Percentiles rank a stretch among this genome's conserved stretches.
These are phyloP conservation scores for Kuraishia hungarica DNA, from an alignment of 805 yeast species.

Conservation along the genomic window DNA sequence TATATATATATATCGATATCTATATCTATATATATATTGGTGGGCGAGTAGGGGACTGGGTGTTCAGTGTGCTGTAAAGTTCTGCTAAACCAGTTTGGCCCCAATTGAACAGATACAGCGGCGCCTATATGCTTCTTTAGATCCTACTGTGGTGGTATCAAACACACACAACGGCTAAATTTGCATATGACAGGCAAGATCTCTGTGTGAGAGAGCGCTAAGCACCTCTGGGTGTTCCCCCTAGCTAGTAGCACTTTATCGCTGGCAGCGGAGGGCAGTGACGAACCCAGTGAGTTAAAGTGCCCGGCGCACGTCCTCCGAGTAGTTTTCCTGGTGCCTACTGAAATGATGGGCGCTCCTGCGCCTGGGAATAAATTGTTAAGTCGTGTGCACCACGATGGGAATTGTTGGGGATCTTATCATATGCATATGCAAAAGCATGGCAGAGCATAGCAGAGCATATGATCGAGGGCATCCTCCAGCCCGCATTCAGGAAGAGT, in stretches of 20 bases:
- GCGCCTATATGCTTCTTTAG: conserved; percentile 10
- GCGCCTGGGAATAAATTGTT: neutral
- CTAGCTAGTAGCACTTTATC: too few species aligned
- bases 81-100: too few species aligned
- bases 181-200: neutral
- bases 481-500: neutral
- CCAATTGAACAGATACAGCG: too few species aligned
- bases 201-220: neutral
- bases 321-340: neutral
- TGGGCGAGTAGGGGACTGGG: too few species aligned
- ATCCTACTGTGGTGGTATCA: neutral
- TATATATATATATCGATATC: neutral
- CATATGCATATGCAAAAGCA: neutral
- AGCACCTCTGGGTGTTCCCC: neutral
- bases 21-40: neutral
- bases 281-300: neutral
- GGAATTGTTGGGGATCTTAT: neutral
- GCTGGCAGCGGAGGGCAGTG: neutral
- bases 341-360: too few species aligned
- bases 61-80: too few species aligned
- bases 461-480: neutral
- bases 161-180: neutral
- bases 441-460: too few species aligned
- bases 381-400: neutral
- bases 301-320: neutral